A percentile compares a stretch with the other conserved stretches of the same genome.
Conservation (phyloP, 345 rosid species). For the Bruguiera gymnorhiza region DNA sequence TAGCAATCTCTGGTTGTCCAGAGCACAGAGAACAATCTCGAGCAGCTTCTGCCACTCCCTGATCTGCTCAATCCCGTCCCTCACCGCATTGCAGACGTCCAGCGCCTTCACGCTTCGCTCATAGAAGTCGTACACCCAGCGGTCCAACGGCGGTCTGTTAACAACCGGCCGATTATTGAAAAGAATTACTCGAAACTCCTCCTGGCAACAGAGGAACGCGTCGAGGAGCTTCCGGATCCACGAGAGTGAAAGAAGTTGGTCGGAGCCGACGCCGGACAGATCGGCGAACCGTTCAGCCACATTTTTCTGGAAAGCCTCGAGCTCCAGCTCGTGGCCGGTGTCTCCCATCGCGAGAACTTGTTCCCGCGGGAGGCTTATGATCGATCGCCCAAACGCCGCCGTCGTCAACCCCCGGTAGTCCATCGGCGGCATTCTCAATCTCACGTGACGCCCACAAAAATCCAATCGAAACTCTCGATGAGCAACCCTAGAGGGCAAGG, state of each 20-base stretch:
- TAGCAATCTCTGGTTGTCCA: slow-evolving; percentile 43
- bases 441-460: not conserved
- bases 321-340: slow-evolving; percentile 34
- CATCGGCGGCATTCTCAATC: slow-evolving; percentile 27
- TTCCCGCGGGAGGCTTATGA: slow-evolving; percentile 40
- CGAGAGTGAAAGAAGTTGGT: slow-evolving; percentile 51
- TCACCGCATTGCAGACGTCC: slow-evolving; percentile 47
- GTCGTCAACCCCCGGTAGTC: slow-evolving; percentile 28
- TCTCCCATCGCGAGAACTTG: slow-evolving; percentile 45
- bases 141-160: slow-evolving; percentile 41
- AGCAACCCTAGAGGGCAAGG: slow-evolving; percentile 15
- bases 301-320: slow-evolving; percentile 59
- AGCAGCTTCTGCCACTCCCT: slow-evolving; percentile 43
- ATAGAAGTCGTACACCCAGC: slow-evolving; percentile 31
- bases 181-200: slow-evolving; percentile 55
- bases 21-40: slow-evolving; percentile 44
- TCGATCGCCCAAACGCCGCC: slow-evolving; percentile 34
- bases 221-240: slow-evolving; percentile 63
- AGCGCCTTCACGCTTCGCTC: slow-evolving; percentile 46
- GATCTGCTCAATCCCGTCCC: slow-evolving; percentile 48
- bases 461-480: not conserved
- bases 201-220: slow-evolving; percentile 57
- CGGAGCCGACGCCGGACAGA: slow-evolving; percentile 36
- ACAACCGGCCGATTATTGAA: slow-evolving; percentile 36
- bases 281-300: slow-evolving; percentile 53